Conservation (phyloP, 768 basidiomycete genomes). For the Holtermannia corniformis region DNA sequence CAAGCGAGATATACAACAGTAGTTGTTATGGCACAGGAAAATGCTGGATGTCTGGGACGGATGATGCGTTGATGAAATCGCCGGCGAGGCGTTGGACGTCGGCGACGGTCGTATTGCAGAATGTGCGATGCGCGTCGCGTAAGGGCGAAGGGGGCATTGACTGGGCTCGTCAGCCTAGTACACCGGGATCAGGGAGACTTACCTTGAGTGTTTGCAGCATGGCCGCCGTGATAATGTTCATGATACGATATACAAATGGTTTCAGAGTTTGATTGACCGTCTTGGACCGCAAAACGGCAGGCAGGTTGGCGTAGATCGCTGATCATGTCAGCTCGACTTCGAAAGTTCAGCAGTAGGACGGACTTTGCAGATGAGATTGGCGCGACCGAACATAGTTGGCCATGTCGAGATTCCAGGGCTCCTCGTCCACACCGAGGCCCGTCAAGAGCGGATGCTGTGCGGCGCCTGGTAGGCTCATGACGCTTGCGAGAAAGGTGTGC, state of each 20-base stretch:
- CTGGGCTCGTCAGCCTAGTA: not conserved
- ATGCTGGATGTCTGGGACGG: constrained; percentile 20
- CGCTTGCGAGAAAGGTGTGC: constrained; percentile 50
- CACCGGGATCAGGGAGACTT: constrained; percentile 5
- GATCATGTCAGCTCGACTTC: constrained; percentile 6
- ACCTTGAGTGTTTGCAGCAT: constrained; percentile 51
- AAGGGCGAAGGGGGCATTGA: not conserved
- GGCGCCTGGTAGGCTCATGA: constrained; percentile 53
- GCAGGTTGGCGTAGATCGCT: constrained; percentile 49
- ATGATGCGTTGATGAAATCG: constrained; percentile 7
- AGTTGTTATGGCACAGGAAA: constrained; percentile 1
- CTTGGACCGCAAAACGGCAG: constrained; percentile 37
- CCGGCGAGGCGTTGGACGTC: constrained; percentile 9
- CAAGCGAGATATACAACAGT: not conserved
- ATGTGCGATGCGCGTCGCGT: constrained; percentile 27
- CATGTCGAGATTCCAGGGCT: constrained; percentile 25
- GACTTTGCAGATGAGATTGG: constrained; percentile 43
- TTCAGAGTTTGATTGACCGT: constrained; percentile 18
- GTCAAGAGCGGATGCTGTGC: constrained; percentile 46
- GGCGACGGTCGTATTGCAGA: constrained; percentile 11
- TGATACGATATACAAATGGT: constrained; percentile 33
- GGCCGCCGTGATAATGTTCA: constrained; percentile 47
- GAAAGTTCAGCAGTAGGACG: constrained; percentile 22
- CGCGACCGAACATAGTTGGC: constrained; percentile 40
- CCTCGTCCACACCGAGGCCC: constrained; percentile 3